Evolutionary conservation across 2,329 filamentous ascomycete species (phyloP), one percentile per base, ranked within the genome.

Genomic region (Fusarium miscanthi): DNA sequence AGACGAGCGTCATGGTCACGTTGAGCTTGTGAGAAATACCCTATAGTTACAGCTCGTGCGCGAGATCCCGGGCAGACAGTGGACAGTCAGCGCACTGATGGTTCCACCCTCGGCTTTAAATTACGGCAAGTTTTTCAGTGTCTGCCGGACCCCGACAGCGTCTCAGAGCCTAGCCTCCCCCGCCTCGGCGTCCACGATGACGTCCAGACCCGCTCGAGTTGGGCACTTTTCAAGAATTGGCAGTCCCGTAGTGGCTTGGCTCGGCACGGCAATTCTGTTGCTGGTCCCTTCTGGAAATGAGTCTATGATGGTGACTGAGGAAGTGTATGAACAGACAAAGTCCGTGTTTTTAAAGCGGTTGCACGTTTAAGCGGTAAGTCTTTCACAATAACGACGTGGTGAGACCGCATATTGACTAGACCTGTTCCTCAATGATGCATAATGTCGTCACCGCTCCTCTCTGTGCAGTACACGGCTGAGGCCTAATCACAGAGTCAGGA

Each of bases 231-330:
- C 5, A 25, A 23, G 19, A 59, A 23, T 59, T 58, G 49, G n/a
- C 23, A n/a, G 25, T 33, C 51, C 46, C 13, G 25, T 43, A 62
- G 21, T 38, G 63, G 43, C 37, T 66, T 53, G 45, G 46, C 57
- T 40, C 37, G 64, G 53, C 62, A 43, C 41, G 63, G 63, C 31
- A 62, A n/a, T 40, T 62, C 38, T 67, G 54, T 53, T 68, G 54
- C 30, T 8, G 21, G 43, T 35, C 16, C 12, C 58, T 33, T 52
- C 43, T 66, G 17, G 52, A 66, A 60, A 46, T 17, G 27, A 17
- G 23, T 14, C 6, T n/a, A 57, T n/a, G 31, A 9, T n/a, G 8
- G 5, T 37, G 19, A 17, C 8, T 7, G 16, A 23, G 19, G 12
- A 23, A 30, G 4, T 33, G n/a, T 21, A 42, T n/a, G 7, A 19